Base-by-base conservation (phyloP, 2,329 filamentous ascomycete genomes). In the Zymoseptoria crescenta region DNA sequence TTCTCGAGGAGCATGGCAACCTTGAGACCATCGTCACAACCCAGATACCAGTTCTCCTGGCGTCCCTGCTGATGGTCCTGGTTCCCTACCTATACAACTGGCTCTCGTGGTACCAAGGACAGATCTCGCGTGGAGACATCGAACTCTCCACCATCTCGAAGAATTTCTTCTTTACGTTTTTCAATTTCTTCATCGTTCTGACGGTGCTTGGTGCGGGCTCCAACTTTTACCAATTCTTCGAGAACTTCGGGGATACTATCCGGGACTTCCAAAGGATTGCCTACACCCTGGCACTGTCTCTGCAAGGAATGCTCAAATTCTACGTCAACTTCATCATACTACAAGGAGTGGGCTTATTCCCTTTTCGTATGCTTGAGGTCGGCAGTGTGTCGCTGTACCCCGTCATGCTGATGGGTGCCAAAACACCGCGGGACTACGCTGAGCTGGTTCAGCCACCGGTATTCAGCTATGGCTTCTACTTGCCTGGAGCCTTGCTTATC, bases 81-180 rank as follows among this genome's bases (percentile, higher is more conserved):
- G 92, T 97, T 1, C 95, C 94, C 0, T 97, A 96, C 71, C 78
- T 99, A 0, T 99, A 99, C 76, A 91, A 96, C 67, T 96, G 87
- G 78, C 82, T 99, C 9, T 91, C 93, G 2, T 92, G 92, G 72
- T 82, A 85, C 56, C 94, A 99, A 77, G 94, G 94, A 54, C 95
- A 95, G 86, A 90, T 96, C 55, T 97, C 94, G 0, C 89, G 91
- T 67, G 91, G 91, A 51, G 94, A 99, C 62, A 87, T 99, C 21
- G 94, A 97, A 74, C 81, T 99, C 6, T 97, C 94, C 0, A 81
- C 95, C 51, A 93, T 99, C 65, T 96, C 91, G 56, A 99, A 99
- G 77, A 99, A 97, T 74, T 99, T 97, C 77, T 71, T 97, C 80
- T 99, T 99, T 73, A 92, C 89, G 8, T 99, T 99, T 75, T 97